Conservation (phyloP, 2,329 filamentous ascomycete species). For the Trichoderma harzianum region DNA sequence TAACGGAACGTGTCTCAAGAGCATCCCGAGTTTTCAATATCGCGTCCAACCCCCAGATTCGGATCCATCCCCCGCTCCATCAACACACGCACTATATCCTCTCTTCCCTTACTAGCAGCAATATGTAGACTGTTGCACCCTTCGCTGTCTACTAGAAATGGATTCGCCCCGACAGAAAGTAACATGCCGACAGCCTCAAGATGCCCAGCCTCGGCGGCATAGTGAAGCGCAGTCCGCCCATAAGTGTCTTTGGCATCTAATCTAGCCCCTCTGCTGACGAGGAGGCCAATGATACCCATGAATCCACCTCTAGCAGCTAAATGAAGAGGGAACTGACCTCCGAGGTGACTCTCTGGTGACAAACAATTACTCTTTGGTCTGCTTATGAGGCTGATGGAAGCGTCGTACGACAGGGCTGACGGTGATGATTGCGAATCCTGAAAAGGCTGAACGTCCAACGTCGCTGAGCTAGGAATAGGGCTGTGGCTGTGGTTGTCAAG, state of each 20-base stretch:
- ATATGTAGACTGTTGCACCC: conserved; percentile 9
- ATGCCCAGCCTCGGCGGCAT: conserved; percentile 11
- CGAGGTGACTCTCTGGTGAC: not conserved
- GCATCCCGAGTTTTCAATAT: not conserved
- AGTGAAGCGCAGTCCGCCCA: conserved; percentile 11
- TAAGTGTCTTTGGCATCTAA: conserved; percentile 10
- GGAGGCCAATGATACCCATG: conserved; percentile 6
- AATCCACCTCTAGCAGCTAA: conserved; percentile 10
- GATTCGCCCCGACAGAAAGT: conserved; percentile 4
- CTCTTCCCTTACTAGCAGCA: conserved; percentile 1
- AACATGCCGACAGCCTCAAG: conserved; percentile 9
- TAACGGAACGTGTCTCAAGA: not conserved
- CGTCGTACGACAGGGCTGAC: conserved; percentile 7
- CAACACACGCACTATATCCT: conserved; percentile 11
- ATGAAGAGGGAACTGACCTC: conserved; percentile 12
- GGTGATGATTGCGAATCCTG: conserved; percentile 4
- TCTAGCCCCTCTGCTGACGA: conserved; percentile 1
- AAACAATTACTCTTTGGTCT: not conserved
- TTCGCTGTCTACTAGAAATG: conserved; percentile 3
- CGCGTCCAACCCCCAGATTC: conserved; percentile 7
- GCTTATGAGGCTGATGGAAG: not conserved
- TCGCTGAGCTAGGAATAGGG: not conserved
- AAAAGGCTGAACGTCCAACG: conserved; percentile 5
- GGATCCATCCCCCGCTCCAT: conserved; percentile 15
- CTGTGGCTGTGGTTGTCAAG: not conserved